These are phyloP conservation scores for Kwoniella heveanensis DNA, from an alignment of 768 basidiomycete genomes.

Conservation along the genomic window DNA sequence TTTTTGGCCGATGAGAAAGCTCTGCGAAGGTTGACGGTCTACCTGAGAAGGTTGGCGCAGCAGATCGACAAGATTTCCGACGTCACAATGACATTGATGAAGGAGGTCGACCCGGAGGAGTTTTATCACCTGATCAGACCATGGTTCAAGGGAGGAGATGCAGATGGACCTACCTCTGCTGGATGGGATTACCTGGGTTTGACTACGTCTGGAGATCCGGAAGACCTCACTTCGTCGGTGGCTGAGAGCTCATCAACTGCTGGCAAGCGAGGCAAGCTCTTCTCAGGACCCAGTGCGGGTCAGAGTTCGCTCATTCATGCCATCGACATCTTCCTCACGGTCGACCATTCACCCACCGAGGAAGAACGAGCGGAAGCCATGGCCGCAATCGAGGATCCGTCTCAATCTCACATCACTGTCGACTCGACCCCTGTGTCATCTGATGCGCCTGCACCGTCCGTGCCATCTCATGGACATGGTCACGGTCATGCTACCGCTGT, in stretches of 20 bases:
- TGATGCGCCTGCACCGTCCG: constrained; percentile 16
- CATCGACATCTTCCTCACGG: constrained; percentile 55
- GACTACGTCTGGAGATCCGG: constrained; percentile 52
- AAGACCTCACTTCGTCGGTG: constrained; percentile 57
- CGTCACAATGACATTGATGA: constrained; percentile 67
- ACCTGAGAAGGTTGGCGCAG: constrained; percentile 65
- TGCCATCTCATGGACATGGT: constrained; percentile 6
- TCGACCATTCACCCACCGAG: constrained; percentile 58
- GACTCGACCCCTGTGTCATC: constrained; percentile 15
- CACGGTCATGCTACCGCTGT: not conserved
- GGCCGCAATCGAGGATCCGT: constrained; percentile 8
- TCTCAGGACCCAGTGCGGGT: constrained; percentile 89
- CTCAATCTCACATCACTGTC: constrained; percentile 6
- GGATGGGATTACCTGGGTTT: constrained; percentile 75
- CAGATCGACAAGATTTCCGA: constrained; percentile 68
- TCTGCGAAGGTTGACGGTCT: constrained; percentile 67
- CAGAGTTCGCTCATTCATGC: constrained; percentile 81
- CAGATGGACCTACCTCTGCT: constrained; percentile 53
- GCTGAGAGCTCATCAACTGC: constrained; percentile 16
- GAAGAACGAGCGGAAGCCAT: constrained; percentile 18
- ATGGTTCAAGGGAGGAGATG: constrained; percentile 87
- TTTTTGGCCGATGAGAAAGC: constrained; percentile 76
- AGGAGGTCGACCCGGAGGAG: constrained; percentile 70
- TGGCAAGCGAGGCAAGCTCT: constrained; percentile 46
- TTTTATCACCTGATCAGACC: constrained; percentile 90